Conservation (phyloP, 495 filamentous ascomycete species). For the Penicillium verhagenii region DNA sequence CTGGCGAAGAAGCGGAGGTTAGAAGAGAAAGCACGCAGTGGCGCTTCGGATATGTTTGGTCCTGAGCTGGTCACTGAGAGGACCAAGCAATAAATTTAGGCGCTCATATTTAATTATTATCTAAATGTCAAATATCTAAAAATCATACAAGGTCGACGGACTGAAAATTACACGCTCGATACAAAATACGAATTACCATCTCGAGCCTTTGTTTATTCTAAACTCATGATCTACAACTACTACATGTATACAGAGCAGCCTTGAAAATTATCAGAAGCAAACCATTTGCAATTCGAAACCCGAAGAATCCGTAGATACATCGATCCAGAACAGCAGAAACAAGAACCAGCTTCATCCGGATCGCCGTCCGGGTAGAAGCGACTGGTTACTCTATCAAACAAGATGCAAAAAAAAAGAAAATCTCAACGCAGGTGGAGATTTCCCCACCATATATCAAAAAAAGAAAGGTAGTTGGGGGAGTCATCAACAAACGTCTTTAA, state of each 20-base stretch:
- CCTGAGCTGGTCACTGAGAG: slow-evolving; percentile 40
- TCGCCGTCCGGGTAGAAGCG: slow-evolving; percentile 4
- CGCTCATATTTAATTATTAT: too few relatives aligned
- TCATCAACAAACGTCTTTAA: slow-evolving; percentile 11
- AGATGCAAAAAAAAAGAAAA: slow-evolving; percentile 13
- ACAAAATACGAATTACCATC: not conserved
- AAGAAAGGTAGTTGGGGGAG: slow-evolving; percentile 3
- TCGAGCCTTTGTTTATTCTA: too few relatives aligned
- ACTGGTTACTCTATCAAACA: slow-evolving; percentile 22
- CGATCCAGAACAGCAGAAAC: slow-evolving; percentile 5
- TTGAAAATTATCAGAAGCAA: not conserved
- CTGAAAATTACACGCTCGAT: too few relatives aligned
- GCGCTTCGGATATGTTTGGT: slow-evolving; percentile 39
- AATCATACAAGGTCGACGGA: too few relatives aligned
- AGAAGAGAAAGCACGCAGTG: slow-evolving; percentile 21
- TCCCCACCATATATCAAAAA: slow-evolving; percentile 8
- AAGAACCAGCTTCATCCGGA: slow-evolving; percentile 1
- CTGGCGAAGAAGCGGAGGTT: slow-evolving; percentile 46
- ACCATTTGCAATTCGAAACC: slow-evolving; percentile 4
- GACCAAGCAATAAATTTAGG: slow-evolving; percentile 25
- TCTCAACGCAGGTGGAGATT: not conserved
- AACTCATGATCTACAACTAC: not conserved
- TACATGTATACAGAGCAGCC: not conserved
- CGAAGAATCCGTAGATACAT: slow-evolving; percentile 12
- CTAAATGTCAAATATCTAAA: too few relatives aligned